A percentile compares a stretch with the other conserved stretches of the same genome.
phyloP scores from a whole-genome alignment of 768 basidiomycete species.

The Mycena albidolilacea region DNA sequence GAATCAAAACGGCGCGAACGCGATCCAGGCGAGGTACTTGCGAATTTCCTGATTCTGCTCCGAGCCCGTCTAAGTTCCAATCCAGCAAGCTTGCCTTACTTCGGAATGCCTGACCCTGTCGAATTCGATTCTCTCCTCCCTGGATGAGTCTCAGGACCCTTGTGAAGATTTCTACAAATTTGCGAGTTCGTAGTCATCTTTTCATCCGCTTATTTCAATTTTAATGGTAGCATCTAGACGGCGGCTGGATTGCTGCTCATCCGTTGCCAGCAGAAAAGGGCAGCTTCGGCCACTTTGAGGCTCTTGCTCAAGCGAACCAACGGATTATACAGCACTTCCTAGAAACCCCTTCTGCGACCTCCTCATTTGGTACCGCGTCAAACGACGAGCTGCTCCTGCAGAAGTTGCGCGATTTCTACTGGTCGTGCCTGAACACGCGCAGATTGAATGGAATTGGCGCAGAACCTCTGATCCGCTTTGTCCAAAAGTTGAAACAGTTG shows the following conservation, averaged over 20 bases:
- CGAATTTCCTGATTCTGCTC: neutral
- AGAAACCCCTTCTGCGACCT: constrained; percentile 62
- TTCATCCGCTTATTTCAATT: constrained; percentile 19
- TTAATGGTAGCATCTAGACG: constrained; percentile 63
- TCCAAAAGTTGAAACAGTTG: constrained; percentile 71
- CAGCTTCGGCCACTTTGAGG: constrained; percentile 79
- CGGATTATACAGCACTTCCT: constrained; percentile 83
- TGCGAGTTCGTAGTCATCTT: constrained; percentile 76
- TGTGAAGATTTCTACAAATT: constrained; percentile 97
- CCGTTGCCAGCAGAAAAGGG: constrained; percentile 92
- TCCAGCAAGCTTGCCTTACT: constrained; percentile 79
- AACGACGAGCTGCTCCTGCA: constrained; percentile 70
- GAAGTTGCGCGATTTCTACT: constrained; percentile 82
- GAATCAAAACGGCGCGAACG: constrained; percentile 69
- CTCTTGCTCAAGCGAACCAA: constrained; percentile 81
- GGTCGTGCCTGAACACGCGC: constrained; percentile 87
- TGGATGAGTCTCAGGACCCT: constrained; percentile 90
- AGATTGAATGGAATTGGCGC: constrained; percentile 79
- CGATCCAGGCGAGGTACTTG: constrained; percentile 67
- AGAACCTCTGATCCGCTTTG: constrained; percentile 78
- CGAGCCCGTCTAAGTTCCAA: constrained; percentile 15
- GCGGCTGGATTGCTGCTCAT: constrained; percentile 90
- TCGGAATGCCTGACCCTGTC: constrained; percentile 87
- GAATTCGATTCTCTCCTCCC: constrained; percentile 82
- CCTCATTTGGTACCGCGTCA: constrained; percentile 45